phyloP scores from a whole-genome alignment of 2,329 filamentous ascomycete species.

The Cyphellophora europaea region DNA sequence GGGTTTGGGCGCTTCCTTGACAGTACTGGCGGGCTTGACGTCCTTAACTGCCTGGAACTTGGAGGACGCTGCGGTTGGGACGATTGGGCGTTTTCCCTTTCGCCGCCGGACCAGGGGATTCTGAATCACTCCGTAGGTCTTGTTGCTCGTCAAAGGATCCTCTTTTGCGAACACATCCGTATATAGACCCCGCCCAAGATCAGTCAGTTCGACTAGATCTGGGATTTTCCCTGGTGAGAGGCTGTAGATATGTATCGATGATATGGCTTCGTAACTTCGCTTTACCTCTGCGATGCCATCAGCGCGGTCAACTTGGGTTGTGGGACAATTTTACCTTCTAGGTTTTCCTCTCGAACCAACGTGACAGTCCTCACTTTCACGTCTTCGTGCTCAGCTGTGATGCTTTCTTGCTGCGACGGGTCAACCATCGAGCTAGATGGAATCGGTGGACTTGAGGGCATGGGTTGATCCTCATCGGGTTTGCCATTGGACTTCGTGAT shows the following conservation, averaged over 20 bases:
- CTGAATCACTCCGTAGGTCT: conserved; percentile 62
- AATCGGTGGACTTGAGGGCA: conserved; percentile 50
- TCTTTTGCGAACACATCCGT: conserved; percentile 43
- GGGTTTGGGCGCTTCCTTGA: conserved; percentile 2
- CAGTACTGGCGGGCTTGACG: too few species aligned
- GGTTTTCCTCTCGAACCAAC: conserved; percentile 61
- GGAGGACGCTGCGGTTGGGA: conserved; percentile 12
- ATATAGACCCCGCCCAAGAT: conserved; percentile 56
- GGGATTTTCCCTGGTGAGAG: conserved; percentile 61
- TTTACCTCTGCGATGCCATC: conserved; percentile 48
- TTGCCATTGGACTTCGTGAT: not conserved
- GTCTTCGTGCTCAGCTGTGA: conserved; percentile 38
- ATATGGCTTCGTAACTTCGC: conserved; percentile 60
- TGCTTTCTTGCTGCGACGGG: conserved; percentile 42
- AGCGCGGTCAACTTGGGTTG: conserved; percentile 6
- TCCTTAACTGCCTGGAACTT: conserved; percentile 21
- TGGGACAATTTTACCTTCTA: conserved; percentile 48
- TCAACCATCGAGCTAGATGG: conserved; percentile 42
- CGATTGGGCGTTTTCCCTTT: conserved; percentile 30
- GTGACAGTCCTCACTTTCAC: conserved; percentile 51
- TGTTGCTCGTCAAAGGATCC: conserved; percentile 50
- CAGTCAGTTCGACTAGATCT: conserved; percentile 62
- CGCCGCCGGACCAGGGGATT: conserved; percentile 58
- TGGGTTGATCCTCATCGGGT: conserved; percentile 54
- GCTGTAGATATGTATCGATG: conserved; percentile 80